Evolutionary conservation across 441 rosid genomes (phyloP).

Genomic region (Breynia disticha): DNA sequence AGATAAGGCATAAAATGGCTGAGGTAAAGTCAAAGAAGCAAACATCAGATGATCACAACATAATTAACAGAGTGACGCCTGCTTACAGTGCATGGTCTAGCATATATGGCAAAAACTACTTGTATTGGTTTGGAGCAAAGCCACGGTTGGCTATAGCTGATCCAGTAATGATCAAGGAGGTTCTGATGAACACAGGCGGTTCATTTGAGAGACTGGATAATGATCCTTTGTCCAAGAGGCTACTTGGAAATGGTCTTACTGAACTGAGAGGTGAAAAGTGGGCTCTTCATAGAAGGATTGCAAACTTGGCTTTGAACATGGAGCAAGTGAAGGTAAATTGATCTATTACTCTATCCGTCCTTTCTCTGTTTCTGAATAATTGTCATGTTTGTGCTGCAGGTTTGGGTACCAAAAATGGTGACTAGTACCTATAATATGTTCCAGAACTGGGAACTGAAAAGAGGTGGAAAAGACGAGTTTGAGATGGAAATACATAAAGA

Average conservation of each 20-base stretch:
- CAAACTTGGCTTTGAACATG: constrained; percentile 2
- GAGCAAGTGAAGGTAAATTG: constrained; percentile 1
- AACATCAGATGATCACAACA: constrained; percentile 19
- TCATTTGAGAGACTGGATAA: constrained; percentile 4
- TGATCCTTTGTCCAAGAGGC: not conserved
- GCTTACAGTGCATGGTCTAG: constrained; percentile 42
- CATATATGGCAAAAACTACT: constrained; percentile 38
- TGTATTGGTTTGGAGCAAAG: constrained; percentile 58
- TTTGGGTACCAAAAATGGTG: constrained; percentile 56
- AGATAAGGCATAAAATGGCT: constrained; percentile 25
- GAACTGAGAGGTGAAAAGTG: constrained; percentile 1
- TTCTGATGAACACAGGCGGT: constrained; percentile 26
- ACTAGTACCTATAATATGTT: constrained; percentile 31
- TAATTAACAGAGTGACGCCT: constrained; percentile 34
- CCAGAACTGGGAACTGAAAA: constrained; percentile 47
- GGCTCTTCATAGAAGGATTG: constrained; percentile 1
- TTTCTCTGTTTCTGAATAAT: too few relatives aligned
- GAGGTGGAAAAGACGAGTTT: constrained; percentile 37
- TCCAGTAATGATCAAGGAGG: constrained; percentile 43
- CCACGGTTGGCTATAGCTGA: constrained; percentile 50
- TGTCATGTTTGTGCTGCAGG: constrained; percentile 19
- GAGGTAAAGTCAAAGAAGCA: constrained; percentile 33
- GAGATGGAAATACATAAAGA: constrained; percentile 48
- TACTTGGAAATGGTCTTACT: constrained; percentile 1
- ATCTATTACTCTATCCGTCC: too few relatives aligned